Base-by-base conservation (phyloP, 2,329 filamentous ascomycete genomes). In the Alternaria burnsii region DNA sequence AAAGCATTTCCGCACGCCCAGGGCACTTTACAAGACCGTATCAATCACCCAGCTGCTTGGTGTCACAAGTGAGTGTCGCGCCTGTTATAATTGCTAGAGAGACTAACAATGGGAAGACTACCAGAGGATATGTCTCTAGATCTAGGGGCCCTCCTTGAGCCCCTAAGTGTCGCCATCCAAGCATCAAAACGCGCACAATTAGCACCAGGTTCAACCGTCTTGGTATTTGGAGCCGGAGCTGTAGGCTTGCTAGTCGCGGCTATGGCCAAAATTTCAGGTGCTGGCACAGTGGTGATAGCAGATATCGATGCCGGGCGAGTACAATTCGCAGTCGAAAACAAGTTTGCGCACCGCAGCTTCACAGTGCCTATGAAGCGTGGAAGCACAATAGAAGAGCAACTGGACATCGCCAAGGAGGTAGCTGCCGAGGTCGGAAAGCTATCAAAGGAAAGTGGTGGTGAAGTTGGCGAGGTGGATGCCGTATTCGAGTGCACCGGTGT, bases 401-500 rank as follows among this genome's bases (percentile, higher is more conserved):
- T 85, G 5, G 76, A 79, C 12, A 81, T 84, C 60, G 83, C 83
- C 0, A 82, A 85, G 82, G 82, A 83, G 62, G 81, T 78, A 12
- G 83, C 83, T 26, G 79, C 75, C 4, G 76, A 73, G 20, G 73
- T 84, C 51, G 81, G 75, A 1, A 77, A 79, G 67, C 69, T 80
- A 0, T 68, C 72, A 44, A 72, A 71, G 48, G 63, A 62, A n/a
- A 75, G 68, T 26, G 75, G 73, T 28, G 68, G 70, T 20, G 63
- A 67, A 11, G 68, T 82, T 16, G 82, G 81, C 1, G 89, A 90
- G 47, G 85, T 92, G 3, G 89, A 92, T 70, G 78, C 89, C 5
- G 87, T 89, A 0, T 93, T 93, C 65, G 91, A 93, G 77, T 93
- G 90, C 73, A 93, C 91, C 0, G 91, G 91, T 28, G 91, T 92